These are phyloP conservation scores for Aspergillus egyptiacus DNA, from an alignment of 495 filamentous ascomycete genomes.

Conservation along the genomic window DNA sequence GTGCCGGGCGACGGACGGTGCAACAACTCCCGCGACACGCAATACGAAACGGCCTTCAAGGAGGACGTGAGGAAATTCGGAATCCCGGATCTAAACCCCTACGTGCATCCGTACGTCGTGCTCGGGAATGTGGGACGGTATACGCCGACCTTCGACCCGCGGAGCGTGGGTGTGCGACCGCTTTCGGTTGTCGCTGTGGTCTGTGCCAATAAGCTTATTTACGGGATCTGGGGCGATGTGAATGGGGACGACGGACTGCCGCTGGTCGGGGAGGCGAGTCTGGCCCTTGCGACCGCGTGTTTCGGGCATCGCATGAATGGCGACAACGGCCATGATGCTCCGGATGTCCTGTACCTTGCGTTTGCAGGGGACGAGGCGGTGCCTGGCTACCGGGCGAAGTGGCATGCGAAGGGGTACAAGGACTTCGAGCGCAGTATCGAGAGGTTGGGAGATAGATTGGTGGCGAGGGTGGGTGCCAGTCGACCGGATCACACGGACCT, in stretches of 20 bases:
- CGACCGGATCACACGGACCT: no score
- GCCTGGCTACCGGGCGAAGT: conserved; percentile 36
- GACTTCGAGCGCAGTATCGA: conserved; percentile 41
- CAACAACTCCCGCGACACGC: conserved; percentile 41
- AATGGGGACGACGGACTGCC: conserved; percentile 42
- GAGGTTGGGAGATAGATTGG: background rate
- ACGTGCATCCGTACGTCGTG: conserved; percentile 59
- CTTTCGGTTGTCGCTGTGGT: conserved; percentile 59
- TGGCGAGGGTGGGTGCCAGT: background rate
- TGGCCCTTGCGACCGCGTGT: conserved; percentile 50
- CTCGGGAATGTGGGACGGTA: conserved; percentile 49
- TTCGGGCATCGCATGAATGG: conserved; percentile 37
- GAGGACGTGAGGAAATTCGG: conserved; percentile 36
- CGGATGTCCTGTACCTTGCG: conserved; percentile 49
- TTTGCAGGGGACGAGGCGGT: conserved; percentile 44
- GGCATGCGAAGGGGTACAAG: conserved; percentile 35
- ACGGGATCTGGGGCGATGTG: conserved; percentile 60
- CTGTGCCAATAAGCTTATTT: conserved; percentile 46
- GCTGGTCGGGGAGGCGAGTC: conserved; percentile 47
- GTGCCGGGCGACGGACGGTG: conserved; percentile 41
- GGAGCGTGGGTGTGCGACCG: conserved; percentile 45
- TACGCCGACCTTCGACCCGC: conserved; percentile 40
- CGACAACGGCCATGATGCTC: conserved; percentile 39
- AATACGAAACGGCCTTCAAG: conserved; percentile 50
- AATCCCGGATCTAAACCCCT: conserved; percentile 52